These are phyloP conservation scores for Priceomyces fermenticarens DNA, from an alignment of 805 yeast genomes.

Conservation along the genomic window DNA sequence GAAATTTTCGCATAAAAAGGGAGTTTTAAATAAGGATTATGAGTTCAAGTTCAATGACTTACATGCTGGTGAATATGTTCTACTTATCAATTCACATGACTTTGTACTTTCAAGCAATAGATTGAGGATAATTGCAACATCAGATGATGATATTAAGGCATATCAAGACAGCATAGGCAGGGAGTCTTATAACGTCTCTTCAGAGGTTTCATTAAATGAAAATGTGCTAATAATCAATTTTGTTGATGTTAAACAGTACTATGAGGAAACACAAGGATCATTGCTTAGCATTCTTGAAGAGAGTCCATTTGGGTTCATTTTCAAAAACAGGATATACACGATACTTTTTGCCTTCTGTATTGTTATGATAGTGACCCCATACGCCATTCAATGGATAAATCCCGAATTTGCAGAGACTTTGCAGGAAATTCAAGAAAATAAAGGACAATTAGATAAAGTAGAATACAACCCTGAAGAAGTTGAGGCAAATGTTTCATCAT, in stretches of 20 bases:
- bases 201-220: constrained; percentile 12
- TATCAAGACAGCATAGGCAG: constrained; percentile 18
- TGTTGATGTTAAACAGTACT: constrained; percentile 26
- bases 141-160: constrained; percentile 17
- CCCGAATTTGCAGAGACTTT: constrained; percentile 38
- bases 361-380: constrained; percentile 31
- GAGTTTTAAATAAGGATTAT: constrained; percentile 23
- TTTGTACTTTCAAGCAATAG: constrained; percentile 24
- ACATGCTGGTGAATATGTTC: constrained; percentile 30
- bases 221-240: constrained; percentile 21
- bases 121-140: constrained; percentile 23
- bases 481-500: too few relatives aligned
- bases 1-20: constrained; percentile 2
- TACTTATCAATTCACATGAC: constrained; percentile 34
- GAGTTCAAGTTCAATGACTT: constrained; percentile 22
- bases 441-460: constrained; percentile 1
- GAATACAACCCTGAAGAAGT: background rate
- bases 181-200: constrained; percentile 15
- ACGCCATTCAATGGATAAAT: constrained; percentile 22
- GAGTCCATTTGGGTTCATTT: constrained; percentile 42
- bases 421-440: constrained; percentile 17
- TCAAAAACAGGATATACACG: constrained; percentile 34
- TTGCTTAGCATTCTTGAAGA: constrained; percentile 30
- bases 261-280: constrained; percentile 29
- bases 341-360: constrained; percentile 26